Percentiles rank a stretch among this genome's conserved stretches.
These are phyloP conservation scores for Trypanosoma conorhini DNA, from an alignment of 208 protist genomes.

Conservation along the genomic window DNA sequence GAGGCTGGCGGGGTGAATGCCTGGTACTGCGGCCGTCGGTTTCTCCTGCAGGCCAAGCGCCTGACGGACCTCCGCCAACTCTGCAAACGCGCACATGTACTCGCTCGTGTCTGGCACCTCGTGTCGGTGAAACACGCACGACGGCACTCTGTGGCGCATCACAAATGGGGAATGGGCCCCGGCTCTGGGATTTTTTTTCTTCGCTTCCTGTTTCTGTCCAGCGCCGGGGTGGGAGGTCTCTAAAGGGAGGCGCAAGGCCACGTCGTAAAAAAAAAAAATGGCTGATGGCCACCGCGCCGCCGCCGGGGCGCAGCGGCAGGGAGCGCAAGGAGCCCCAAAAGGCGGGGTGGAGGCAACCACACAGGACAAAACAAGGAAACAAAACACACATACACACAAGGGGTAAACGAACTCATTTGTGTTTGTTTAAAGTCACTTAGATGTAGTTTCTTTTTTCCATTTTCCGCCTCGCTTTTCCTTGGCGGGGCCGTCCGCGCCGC, in stretches of 20 bases:
- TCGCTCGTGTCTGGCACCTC: slow-evolving; percentile 25
- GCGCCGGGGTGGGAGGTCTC: background rate
- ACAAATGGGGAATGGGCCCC: background rate
- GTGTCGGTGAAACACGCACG: slow-evolving; percentile 31
- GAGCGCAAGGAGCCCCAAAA: background rate
- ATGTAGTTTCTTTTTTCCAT: background rate
- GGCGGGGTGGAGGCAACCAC: too few relatives aligned
- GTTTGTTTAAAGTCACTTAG: slow-evolving; percentile 4
- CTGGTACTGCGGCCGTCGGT: background rate
- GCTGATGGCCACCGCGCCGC: background rate
- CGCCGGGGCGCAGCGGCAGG: background rate
- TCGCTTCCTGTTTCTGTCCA: slow-evolving; percentile 2
- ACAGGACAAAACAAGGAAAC: slow-evolving; percentile 7
- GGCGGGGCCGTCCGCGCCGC: slow-evolving; percentile 8
- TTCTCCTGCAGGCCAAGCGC: slow-evolving; percentile 8
- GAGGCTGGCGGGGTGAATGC: background rate
- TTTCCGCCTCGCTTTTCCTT: slow-evolving; percentile 6
- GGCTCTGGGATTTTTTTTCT: background rate
- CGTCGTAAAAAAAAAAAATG: background rate
- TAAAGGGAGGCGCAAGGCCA: background rate
- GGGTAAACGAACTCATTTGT: slow-evolving; percentile 1
- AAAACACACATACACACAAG: background rate
- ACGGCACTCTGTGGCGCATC: background rate
- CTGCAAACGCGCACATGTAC: slow-evolving; percentile 18
- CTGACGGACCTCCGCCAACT: slow-evolving; percentile 17